Evolutionary conservation across 139 green algal species (phyloP).

Genomic region (Coelastrella sp.): DNA sequence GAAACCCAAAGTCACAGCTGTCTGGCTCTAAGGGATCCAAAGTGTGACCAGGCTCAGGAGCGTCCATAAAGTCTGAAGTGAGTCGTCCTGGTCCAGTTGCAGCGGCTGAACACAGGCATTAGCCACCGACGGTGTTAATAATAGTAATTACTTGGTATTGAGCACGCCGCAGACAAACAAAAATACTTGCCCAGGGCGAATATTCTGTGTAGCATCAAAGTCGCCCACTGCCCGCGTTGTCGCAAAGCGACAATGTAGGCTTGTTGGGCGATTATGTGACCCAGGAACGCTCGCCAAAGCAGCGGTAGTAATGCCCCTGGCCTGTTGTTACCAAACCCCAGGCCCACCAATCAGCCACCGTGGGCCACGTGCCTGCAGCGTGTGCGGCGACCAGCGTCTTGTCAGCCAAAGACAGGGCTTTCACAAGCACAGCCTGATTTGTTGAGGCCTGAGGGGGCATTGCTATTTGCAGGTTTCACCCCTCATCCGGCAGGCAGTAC

Average conservation of each 20-base stretch:
- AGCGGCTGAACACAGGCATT: neutral
- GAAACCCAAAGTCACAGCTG: neutral
- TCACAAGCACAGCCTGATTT: too few relatives aligned
- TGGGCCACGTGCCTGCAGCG: too few relatives aligned
- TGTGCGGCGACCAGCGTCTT: too few relatives aligned
- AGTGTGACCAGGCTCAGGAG: neutral
- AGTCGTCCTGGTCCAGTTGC: neutral
- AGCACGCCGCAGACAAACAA: neutral
- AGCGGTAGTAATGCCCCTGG: too few relatives aligned
- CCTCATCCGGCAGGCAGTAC: too few relatives aligned
- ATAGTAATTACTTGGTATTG: neutral
- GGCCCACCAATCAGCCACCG: too few relatives aligned
- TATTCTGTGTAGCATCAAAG: neutral
- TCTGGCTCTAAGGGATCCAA: neutral
- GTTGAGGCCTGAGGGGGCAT: too few relatives aligned
- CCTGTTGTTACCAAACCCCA: neutral
- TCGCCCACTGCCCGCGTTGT: conserved; percentile 6
- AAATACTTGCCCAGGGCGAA: neutral
- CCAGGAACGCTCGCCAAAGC: too few relatives aligned
- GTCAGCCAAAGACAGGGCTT: too few relatives aligned
- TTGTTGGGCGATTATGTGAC: neutral
- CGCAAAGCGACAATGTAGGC: neutral
- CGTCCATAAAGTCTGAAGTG: neutral
- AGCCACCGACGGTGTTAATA: neutral
- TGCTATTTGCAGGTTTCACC: too few relatives aligned